Base-by-base conservation (phyloP, 768 basidiomycete species). In the Naematelia aurantialba region DNA sequence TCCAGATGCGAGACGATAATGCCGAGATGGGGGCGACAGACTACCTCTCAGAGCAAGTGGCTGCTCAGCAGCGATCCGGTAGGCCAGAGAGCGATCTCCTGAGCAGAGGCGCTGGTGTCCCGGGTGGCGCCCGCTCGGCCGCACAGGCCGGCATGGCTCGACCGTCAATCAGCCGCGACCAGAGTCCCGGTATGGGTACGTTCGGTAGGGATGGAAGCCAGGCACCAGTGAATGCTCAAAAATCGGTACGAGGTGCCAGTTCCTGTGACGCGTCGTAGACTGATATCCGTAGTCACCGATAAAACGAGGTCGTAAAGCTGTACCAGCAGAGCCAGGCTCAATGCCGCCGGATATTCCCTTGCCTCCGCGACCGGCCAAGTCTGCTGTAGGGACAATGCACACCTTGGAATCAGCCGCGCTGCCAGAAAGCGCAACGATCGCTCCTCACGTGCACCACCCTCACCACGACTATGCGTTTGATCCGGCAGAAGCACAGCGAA, bases 401-500 rank as follows among this genome's bases (percentile, higher is more conserved):
- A n/a, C 65, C 58, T 4, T 47, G 46, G 17, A 59, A 19, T 17
- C 34, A 17, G 34, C 39, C 45, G 22, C 44, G 52, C 29, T 27
- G 17, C 34, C 57, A 42, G 56, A 50, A 21, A 21, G n/a, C 24
- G 48, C 53, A 34, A 53, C 53, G 8, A 29, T 29, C 42, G 45
- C 24, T 1, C 63, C 68, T 4, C 62, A 68, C 45, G 22, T 62
- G 2, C 72, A 70, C 44, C 67, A 61, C 34, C 48, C 72, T 4
- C 72, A 73, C 44, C 69, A 62, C 56, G 69, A 73, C 2, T 60
- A 46, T 42, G 63, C 72, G 14, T 70, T 73, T 51, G 62, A 65
- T 1, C 67, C 58, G 45, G 54, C 42, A 11, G 65, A 69, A 53
- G 69, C 69, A 17, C 64, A 63, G 10, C 51, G 55, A 4, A 66